Evolutionary conservation across 2,329 filamentous ascomycete species (phyloP), one percentile per base, ranked within the genome.

Genomic region (Hirsutella rhossiliensis): DNA sequence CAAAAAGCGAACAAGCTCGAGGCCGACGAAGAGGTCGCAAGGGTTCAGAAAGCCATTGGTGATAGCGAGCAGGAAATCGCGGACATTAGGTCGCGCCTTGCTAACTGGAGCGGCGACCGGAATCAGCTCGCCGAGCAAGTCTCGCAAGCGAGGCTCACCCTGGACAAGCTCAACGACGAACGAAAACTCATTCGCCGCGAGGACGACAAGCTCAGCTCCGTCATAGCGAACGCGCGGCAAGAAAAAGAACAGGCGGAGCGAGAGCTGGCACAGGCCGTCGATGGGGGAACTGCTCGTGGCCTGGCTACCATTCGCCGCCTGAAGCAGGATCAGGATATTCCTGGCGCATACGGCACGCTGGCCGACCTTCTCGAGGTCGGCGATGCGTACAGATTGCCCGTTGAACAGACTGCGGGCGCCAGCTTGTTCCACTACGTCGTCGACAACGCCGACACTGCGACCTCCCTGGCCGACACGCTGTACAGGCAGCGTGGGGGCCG

Each of bases 371-470:
- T 97, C 54, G 79, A 88, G 44, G 87, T 95, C 41, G 78, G 73
- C 46, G 87, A 95, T 43, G 76, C 79, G 43, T 97, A 95, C 64
- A 80, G 88, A 48, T 80, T 89, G 11, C 87, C 92, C 2, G 84
- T 94, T 11, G 92, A 98, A 64, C 87, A 94, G 54, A 92, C 89
- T 42, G 92, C 90, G 3, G 92, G 92, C 17, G 82, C 82, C 50
- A 94, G 87, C 59, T 72, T 98, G 9, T 98, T 98, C 65, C 87
- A 98, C 63, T 95, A 95, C 52, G 81, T 98, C 11, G 90, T 97
- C 38, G 90, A 98, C 60, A 90, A 84, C 41, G 87, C 94, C 48
- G 79, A 84, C 36, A 96, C 89, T 0, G 88, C 89, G 1, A 87
- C 86, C 1, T 78, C 79, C 52, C 76, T 96, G 30, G 79, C 92